Percentiles rank a stretch among this genome's conserved stretches.
Conservation (phyloP, 23 red algal species). For the Gracilaria caudata region DNA sequence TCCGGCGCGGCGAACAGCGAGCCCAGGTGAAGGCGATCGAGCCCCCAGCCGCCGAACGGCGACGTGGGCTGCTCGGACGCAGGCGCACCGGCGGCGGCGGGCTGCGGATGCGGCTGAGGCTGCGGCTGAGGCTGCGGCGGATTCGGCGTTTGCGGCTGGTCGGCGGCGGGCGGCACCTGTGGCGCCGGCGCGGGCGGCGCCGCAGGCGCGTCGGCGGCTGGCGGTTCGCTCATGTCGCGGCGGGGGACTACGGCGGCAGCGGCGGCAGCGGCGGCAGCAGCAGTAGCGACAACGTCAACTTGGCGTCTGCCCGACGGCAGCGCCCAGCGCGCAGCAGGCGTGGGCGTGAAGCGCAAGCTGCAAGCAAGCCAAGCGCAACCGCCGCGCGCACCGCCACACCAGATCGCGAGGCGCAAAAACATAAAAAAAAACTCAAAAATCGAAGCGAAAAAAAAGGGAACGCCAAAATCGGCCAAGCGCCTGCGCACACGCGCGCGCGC, state of each 20-base stretch:
- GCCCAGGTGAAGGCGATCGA: constrained; percentile 9
- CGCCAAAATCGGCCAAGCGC: no score
- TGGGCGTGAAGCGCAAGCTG: no score
- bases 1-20: constrained; percentile 8
- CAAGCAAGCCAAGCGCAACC: background rate
- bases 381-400: background rate
- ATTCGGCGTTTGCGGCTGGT: background rate
- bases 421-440: background rate
- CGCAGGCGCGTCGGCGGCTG: background rate
- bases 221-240: background rate
- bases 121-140: background rate
- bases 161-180: background rate
- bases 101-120: background rate
- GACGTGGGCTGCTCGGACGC: background rate
- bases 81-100: no score
- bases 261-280: background rate
- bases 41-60: background rate
- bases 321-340: background rate
- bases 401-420: no score
- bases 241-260: background rate
- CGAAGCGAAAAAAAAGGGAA: no score
- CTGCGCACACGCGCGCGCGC: no score
- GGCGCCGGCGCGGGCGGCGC: background rate
- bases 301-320: background rate
- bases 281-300: background rate